Evolutionary conservation across 2,329 filamentous ascomycete genomes (phyloP).

Genomic region (Clarireedia sp.): DNA sequence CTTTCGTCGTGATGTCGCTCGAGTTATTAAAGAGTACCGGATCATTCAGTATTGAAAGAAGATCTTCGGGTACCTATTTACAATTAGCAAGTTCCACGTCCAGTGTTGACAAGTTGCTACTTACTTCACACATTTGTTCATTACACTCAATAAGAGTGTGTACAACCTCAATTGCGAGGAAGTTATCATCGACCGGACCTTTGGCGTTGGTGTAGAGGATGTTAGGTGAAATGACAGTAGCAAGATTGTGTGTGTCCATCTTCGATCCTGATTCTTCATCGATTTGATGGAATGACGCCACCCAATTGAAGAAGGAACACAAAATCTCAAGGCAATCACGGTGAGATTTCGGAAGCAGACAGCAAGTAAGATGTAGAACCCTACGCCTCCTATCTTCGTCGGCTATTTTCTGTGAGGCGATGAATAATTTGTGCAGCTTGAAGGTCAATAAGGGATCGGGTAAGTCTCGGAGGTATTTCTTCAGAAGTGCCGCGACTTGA

Average conservation of each 20-base stretch:
- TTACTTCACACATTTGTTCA: constrained; percentile 94
- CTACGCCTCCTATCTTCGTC: constrained; percentile 77
- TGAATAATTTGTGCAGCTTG: constrained; percentile 87
- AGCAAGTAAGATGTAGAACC: constrained; percentile 84
- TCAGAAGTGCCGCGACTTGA: constrained; percentile 85
- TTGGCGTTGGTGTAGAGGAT: constrained; percentile 70
- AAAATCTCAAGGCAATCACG: constrained; percentile 91
- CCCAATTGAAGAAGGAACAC: constrained; percentile 96
- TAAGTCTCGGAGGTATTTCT: constrained; percentile 89
- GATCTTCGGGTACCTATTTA: constrained; percentile 78
- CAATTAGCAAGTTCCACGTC: constrained; percentile 21
- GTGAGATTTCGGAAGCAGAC: constrained; percentile 83
- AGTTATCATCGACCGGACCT: constrained; percentile 73
- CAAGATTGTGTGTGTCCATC: constrained; percentile 97
- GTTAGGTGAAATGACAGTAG: constrained; percentile 95
- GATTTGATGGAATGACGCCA: constrained; percentile 91
- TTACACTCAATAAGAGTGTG: constrained; percentile 87
- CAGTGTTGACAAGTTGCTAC: constrained; percentile 27
- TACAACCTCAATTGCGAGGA: constrained; percentile 87
- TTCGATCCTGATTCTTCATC: constrained; percentile 96
- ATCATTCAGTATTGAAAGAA: constrained; percentile 80
- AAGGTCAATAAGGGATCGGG: constrained; percentile 92
- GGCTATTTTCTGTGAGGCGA: constrained; percentile 78
- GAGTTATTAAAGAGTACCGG: constrained; percentile 71
- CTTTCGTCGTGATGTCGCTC: constrained; percentile 89